Evolutionary conservation across 2,329 filamentous ascomycete species (phyloP).

Genomic region (Colletotrichum liaoningense): DNA sequence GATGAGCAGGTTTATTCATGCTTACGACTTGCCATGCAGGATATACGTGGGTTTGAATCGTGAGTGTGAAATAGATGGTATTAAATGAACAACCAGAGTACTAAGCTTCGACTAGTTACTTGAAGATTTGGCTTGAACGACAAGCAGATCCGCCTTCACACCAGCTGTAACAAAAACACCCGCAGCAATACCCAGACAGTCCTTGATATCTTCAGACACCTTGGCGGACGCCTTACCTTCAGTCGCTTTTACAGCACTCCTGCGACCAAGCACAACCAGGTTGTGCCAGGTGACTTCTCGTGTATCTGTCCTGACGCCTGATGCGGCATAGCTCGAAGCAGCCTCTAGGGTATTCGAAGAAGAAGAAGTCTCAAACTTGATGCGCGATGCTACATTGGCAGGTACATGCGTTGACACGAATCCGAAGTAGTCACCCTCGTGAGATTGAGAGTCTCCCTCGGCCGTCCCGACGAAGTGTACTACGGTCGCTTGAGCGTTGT

Average conservation of each 20-base stretch:
- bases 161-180: slow-evolving; percentile 35
- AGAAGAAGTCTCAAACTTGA: slow-evolving; percentile 37
- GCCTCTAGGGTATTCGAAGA: slow-evolving; percentile 19
- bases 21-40: not conserved
- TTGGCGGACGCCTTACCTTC: not conserved
- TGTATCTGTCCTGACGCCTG: slow-evolving; percentile 25
- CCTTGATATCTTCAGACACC: slow-evolving; percentile 41
- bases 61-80: not conserved
- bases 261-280: slow-evolving; percentile 41
- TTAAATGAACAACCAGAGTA: not conserved
- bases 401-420: slow-evolving; percentile 41
- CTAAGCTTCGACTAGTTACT: not conserved
- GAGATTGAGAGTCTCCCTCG: slow-evolving; percentile 30
- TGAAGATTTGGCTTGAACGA: slow-evolving; percentile 36
- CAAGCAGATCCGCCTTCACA: slow-evolving; percentile 44
- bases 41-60: not conserved
- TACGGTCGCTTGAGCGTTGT: slow-evolving; percentile 82
- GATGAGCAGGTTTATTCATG: no score
- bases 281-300: slow-evolving; percentile 39
- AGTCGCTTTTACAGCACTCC: slow-evolving; percentile 35
- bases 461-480: slow-evolving; percentile 55
- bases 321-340: slow-evolving; percentile 22
- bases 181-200: slow-evolving; percentile 40
- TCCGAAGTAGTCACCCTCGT: slow-evolving; percentile 39
- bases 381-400: slow-evolving; percentile 38